A percentile compares a stretch with the other conserved stretches of the same genome.
Conservation (phyloP, 2,329 filamentous ascomycete genomes). For the Tolypocladium endophyticum region DNA sequence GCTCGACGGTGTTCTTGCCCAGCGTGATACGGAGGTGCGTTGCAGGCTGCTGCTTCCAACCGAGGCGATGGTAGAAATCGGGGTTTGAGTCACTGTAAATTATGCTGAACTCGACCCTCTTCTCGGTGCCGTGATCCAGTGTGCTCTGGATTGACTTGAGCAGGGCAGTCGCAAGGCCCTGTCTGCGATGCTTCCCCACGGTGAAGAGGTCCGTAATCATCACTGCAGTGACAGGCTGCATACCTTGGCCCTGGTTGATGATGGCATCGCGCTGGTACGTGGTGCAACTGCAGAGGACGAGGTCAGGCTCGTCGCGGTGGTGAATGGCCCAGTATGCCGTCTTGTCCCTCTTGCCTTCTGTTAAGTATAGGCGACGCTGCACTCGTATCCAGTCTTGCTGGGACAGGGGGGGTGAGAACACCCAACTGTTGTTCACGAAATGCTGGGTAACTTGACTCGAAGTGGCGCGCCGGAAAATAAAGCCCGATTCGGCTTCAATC, state of each 20-base stretch:
- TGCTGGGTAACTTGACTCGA: constrained; percentile 6
- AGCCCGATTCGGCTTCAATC: neutral
- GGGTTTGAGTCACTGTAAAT: constrained; percentile 23
- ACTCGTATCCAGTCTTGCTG: constrained; percentile 6
- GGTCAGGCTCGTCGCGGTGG: constrained; percentile 13
- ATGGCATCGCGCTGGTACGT: constrained; percentile 14
- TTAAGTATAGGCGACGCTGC: constrained; percentile 5
- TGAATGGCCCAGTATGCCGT: constrained; percentile 19
- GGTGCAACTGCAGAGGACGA: constrained; percentile 23
- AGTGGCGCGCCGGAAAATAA: constrained; percentile 9
- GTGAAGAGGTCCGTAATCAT: constrained; percentile 25
- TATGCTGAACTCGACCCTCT: constrained; percentile 20
- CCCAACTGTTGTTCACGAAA: constrained; percentile 9
- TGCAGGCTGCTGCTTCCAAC: constrained; percentile 21
- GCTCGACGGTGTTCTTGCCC: constrained; percentile 7
- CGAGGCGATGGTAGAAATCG: constrained; percentile 21
- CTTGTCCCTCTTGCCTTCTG: neutral
- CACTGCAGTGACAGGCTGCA: constrained; percentile 16
- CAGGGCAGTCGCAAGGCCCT: constrained; percentile 24
- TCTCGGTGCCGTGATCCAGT: constrained; percentile 15
- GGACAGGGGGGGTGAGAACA: constrained; percentile 7
- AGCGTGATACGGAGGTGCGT: constrained; percentile 21
- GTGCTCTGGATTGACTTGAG: constrained; percentile 18
- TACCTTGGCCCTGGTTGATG: constrained; percentile 8
- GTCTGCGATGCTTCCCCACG: constrained; percentile 18